phyloP scores from a whole-genome alignment of 176 grass and related monocot species.

The Dactylis glomerata region DNA sequence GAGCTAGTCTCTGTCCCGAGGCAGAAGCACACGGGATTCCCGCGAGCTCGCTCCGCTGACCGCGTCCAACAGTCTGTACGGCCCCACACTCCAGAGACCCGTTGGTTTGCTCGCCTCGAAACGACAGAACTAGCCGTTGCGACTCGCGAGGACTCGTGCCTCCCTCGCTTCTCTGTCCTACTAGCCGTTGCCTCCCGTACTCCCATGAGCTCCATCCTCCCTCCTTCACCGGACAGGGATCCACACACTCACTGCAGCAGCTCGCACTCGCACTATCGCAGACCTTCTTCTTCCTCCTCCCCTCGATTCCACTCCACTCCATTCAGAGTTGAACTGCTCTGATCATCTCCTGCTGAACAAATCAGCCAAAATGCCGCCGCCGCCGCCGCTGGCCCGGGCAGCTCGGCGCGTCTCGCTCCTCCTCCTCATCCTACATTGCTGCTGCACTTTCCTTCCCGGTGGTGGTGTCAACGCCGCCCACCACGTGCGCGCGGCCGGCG shows the following conservation, averaged over 20 bases:
- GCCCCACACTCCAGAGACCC: background rate
- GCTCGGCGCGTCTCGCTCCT: background rate
- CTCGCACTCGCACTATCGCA: background rate
- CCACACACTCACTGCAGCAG: background rate
- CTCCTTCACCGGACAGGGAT: background rate
- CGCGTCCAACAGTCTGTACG: background rate
- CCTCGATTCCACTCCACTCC: background rate
- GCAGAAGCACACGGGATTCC: slow-evolving; percentile 7
- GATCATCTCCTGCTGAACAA: background rate
- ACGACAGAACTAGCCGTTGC: background rate
- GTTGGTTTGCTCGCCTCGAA: background rate
- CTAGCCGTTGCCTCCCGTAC: slow-evolving; percentile 16
- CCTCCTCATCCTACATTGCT: background rate
- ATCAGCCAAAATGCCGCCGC: background rate
- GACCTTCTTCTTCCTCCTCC: background rate
- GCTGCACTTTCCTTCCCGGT: background rate
- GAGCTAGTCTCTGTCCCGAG: background rate
- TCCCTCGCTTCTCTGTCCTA: background rate
- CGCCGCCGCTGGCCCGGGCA: background rate
- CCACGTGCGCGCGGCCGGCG: slow-evolving; percentile 11
- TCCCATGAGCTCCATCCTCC: background rate
- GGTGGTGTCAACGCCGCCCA: background rate
- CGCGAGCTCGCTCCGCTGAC: background rate
- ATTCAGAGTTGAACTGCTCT: background rate
- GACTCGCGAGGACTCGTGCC: background rate